Evolutionary conservation across 2,329 filamentous ascomycete species (phyloP), one percentile per base, ranked within the genome.

Genomic region (Ceratocystis cubensis): DNA sequence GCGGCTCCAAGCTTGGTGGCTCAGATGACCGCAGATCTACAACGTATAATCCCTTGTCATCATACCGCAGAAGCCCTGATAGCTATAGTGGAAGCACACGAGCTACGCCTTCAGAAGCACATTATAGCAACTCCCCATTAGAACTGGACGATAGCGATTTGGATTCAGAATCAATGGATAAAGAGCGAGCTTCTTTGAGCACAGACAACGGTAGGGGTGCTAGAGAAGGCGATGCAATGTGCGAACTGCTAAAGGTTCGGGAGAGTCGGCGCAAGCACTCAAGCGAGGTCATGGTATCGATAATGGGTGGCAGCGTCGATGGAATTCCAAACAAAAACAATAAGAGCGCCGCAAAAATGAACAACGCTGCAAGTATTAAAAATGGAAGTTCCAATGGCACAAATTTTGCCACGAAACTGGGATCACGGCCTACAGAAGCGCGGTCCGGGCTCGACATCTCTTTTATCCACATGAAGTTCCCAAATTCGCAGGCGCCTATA

Each of bases 161-260:
- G 0, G 84, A 86, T 73, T 85, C 82, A 5, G 76, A 84, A 1
- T 74, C 83, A 73, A 78, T 83, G 65, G 79, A 82, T 37, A 57
- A 8, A 28, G 53, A 57, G 30, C 1, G 53, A 17, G 53, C 5
- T 28, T 20, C 8, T 1, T 30, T 33, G 5, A n/a, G 30, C 25
- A 10, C 13, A 13, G 61, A 63, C n/a, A 20, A 33, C 3, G 17
- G 61, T 7, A 48, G 25, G 4, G 62, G 48, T 37, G 28, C 75
- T 56, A 75, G 76, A 61, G 75, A 77, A 1, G 81, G 84, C 8
- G 83, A 87, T 72, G 84, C 84, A 1, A 77, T 81, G 6, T 83
- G 80, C 70, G 84, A 86, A 72, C 75, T 87, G 59, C 79, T 81
- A 22, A 86, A 82, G 71, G 76, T 87, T 37, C 77, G 82, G 30